Evolutionary conservation across 306 rosid species (phyloP).

Genomic region (Ormosia semicastrata): DNA sequence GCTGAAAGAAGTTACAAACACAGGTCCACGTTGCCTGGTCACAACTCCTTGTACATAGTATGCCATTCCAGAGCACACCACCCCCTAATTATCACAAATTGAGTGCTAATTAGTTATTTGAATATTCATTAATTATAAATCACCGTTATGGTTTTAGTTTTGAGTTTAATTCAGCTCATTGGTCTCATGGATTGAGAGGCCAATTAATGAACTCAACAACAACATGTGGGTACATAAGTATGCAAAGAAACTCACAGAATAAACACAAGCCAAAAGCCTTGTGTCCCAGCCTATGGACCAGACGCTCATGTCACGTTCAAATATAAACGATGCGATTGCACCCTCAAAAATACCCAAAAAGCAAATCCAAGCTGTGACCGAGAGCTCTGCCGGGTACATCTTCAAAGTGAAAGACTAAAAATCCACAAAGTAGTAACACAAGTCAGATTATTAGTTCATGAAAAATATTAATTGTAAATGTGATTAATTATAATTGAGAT

Average conservation of each 20-base stretch:
- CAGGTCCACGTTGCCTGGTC: slow-evolving; percentile 84
- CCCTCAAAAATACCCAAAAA: slow-evolving; percentile 74
- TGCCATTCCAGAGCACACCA: slow-evolving; percentile 92
- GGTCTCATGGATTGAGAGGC: background rate
- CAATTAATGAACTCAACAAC: background rate
- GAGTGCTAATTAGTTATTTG: background rate
- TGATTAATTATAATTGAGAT: too few relatives aligned
- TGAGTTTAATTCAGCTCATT: background rate
- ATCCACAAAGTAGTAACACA: background rate
- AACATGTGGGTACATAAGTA: background rate
- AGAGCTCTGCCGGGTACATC: slow-evolving; percentile 84
- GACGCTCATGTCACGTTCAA: slow-evolving; percentile 78
- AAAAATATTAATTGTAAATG: too few relatives aligned
- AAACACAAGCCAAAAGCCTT: slow-evolving; percentile 87
- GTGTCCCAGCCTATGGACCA: slow-evolving; percentile 92
- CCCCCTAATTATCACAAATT: slow-evolving; percentile 50
- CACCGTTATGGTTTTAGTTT: background rate
- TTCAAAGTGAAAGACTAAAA: slow-evolving; percentile 76
- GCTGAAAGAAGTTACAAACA: slow-evolving; percentile 89
- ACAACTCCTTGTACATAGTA: slow-evolving; percentile 91
- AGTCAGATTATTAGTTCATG: background rate
- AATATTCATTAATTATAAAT: background rate
- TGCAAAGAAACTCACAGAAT: slow-evolving; percentile 56
- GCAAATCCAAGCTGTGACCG: slow-evolving; percentile 88
- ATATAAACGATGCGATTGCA: slow-evolving; percentile 47